Evolutionary conservation across 202 grass and related monocot genomes (phyloP).

Genomic region (Schoenoplectus triqueter): DNA sequence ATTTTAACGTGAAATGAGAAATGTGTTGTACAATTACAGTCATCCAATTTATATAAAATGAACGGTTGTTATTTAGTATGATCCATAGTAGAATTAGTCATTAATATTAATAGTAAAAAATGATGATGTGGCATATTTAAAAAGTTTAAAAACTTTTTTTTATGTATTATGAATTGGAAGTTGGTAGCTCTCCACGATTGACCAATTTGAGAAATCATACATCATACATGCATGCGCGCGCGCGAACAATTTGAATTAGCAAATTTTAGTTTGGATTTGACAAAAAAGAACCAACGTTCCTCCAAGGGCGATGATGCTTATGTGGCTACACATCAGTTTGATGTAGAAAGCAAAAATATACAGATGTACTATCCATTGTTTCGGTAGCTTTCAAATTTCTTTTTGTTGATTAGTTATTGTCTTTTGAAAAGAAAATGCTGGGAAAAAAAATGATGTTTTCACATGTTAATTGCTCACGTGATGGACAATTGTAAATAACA

Average conservation of each 20-base stretch:
- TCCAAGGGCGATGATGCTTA: not conserved
- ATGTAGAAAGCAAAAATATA: not conserved
- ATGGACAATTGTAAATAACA: not conserved
- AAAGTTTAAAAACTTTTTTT: too few relatives aligned
- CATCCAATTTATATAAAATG: too few relatives aligned
- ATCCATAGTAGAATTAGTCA: too few relatives aligned
- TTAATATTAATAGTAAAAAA: too few relatives aligned
- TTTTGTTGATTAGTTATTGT: not conserved
- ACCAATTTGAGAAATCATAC: not conserved
- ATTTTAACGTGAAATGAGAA: too few relatives aligned
- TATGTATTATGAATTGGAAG: not conserved
- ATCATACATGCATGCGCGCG: not conserved
- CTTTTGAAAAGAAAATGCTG: not conserved
- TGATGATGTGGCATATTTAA: too few relatives aligned
- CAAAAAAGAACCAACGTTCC: not conserved
- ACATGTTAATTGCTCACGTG: not conserved
- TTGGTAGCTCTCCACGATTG: conserved; percentile 21
- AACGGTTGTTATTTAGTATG: too few relatives aligned
- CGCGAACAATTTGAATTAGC: not conserved
- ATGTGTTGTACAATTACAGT: too few relatives aligned
- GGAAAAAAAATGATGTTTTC: not conserved
- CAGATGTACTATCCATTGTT: not conserved
- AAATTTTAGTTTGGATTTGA: conserved; percentile 14
- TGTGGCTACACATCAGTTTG: not conserved
- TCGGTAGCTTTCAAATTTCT: not conserved